Percentiles rank a stretch among this genome's conserved stretches.
phyloP scores from a whole-genome alignment of 495 filamentous ascomycete species.

The Amniculicola lignicola region DNA sequence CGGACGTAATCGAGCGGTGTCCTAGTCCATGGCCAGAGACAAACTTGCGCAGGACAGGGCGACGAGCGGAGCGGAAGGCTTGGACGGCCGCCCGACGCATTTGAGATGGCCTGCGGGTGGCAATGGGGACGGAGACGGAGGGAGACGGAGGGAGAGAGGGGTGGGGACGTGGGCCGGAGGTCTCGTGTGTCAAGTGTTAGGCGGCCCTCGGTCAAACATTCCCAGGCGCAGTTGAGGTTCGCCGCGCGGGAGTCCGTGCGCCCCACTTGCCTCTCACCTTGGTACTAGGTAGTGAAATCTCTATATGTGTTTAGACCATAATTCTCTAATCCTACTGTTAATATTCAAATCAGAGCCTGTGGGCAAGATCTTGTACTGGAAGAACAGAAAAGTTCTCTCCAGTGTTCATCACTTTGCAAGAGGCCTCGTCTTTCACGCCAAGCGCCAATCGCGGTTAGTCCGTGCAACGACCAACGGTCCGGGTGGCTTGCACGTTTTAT shows the following conservation, averaged over 20 bases:
- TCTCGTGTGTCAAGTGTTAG: too few species aligned
- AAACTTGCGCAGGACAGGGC: slow-evolving; percentile 54
- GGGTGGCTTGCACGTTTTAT: background rate
- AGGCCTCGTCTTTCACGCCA: background rate
- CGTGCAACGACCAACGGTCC: background rate
- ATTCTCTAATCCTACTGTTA: too few species aligned
- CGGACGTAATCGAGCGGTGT: slow-evolving; percentile 46
- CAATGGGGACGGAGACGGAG: background rate
- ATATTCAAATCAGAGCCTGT: too few species aligned
- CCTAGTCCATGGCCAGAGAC: slow-evolving; percentile 49
- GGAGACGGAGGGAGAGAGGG: background rate
- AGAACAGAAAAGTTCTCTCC: too few species aligned
- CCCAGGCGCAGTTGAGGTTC: too few species aligned
- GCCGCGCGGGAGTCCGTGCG: too few species aligned
- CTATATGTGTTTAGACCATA: too few species aligned
- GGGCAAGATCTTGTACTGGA: too few species aligned
- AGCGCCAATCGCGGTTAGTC: slow-evolving; percentile 5
- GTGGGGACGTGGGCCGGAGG: slow-evolving; percentile 1
- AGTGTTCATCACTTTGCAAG: too few species aligned
- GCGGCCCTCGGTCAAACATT: too few species aligned
- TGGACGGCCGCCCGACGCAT: slow-evolving; percentile 67
- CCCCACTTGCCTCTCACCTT: too few species aligned
- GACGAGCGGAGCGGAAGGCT: slow-evolving; percentile 60
- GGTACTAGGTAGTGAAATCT: too few species aligned
- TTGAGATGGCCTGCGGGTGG: slow-evolving; percentile 12